Evolutionary conservation across 306 rosid species (phyloP).

Genomic region (Castanea mollissima): DNA sequence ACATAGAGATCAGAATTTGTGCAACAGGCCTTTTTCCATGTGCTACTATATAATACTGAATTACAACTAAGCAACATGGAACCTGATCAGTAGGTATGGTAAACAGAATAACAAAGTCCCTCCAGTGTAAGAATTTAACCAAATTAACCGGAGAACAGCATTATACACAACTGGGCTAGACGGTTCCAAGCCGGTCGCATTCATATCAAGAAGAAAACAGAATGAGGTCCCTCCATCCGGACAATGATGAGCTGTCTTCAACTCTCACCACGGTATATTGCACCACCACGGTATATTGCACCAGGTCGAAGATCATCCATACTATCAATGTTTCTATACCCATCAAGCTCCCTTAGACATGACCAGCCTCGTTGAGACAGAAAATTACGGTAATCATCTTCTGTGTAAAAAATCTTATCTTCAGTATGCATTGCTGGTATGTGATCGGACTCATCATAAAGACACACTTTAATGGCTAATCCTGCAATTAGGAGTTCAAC

Average conservation of each 20-base stretch:
- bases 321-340: constrained; percentile 75
- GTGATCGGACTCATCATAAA: constrained; percentile 82
- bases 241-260: constrained; percentile 34
- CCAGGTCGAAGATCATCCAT: constrained; percentile 94
- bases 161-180: constrained; percentile 16
- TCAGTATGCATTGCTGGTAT: constrained; percentile 67
- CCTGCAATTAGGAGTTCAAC: constrained; percentile 53
- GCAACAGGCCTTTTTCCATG: constrained; percentile 21
- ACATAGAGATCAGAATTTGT: background rate
- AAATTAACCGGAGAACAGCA: constrained; percentile 13
- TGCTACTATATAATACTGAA: constrained; percentile 15
- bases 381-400: constrained; percentile 85
- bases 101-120: background rate
- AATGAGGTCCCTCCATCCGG: background rate
- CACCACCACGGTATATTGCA: constrained; percentile 71
- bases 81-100: constrained; percentile 8
- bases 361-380: constrained; percentile 79
- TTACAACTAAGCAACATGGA: constrained; percentile 15
- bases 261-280: constrained; percentile 62
- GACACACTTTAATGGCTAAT: constrained; percentile 73
- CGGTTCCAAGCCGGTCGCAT: constrained; percentile 12
- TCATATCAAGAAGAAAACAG: constrained; percentile 17
- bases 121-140: background rate
- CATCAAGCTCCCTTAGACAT: constrained; percentile 71
- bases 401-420: constrained; percentile 79